These are phyloP conservation scores for Plasmodium sp. DNA, from an alignment of 169 alveolate genomes.

Conservation along the genomic window DNA sequence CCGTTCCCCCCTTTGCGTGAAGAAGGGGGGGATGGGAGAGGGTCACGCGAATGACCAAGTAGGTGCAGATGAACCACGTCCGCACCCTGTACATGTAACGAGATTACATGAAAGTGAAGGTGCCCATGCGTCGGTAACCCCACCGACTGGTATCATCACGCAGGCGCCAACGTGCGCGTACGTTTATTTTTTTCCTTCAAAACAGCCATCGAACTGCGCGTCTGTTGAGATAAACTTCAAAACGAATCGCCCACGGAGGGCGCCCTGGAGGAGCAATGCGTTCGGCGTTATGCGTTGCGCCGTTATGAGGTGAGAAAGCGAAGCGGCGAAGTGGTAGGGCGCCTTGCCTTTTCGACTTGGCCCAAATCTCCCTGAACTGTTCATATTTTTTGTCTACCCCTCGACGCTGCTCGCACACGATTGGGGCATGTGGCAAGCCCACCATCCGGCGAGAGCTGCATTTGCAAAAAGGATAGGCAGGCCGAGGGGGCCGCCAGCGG, in stretches of 20 bases:
- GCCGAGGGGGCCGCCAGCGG: background rate
- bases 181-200: background rate
- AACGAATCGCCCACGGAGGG: background rate
- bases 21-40: background rate
- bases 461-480: background rate
- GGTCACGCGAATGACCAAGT: background rate
- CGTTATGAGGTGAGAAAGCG: background rate
- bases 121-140: background rate
- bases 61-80: background rate
- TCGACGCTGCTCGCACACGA: background rate
- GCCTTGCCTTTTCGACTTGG: background rate
- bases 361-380: background rate
- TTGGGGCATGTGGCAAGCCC: background rate
- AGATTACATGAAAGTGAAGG: background rate
- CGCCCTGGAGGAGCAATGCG: background rate
- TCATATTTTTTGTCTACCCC: background rate
- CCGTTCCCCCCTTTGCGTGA: background rate
- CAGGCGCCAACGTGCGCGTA: background rate
- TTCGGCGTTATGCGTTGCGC: background rate
- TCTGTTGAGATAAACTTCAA: background rate
- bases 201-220: background rate
- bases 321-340: background rate
- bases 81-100: background rate
- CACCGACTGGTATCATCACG: background rate
- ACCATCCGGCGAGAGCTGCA: background rate